Evolutionary conservation across 441 rosid species (phyloP).

Genomic region (Brassica hybrid): DNA sequence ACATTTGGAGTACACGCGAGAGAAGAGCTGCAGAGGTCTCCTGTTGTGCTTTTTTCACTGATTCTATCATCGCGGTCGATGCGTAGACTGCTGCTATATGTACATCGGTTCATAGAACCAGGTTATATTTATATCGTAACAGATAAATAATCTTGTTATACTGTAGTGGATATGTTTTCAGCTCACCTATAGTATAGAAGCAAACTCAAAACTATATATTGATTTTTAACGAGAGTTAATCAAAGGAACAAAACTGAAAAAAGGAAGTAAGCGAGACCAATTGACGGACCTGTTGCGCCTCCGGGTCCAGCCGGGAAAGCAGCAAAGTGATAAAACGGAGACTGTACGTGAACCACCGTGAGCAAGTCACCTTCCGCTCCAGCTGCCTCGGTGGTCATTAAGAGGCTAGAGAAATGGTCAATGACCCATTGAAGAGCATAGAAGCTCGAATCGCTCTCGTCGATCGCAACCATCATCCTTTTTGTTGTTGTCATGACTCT

Average conservation of each 20-base stretch:
- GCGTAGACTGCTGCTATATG: conserved; percentile 47
- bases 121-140: conserved; percentile 9
- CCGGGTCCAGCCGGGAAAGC: conserved; percentile 52
- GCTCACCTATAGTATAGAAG: neutral
- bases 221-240: neutral
- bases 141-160: neutral
- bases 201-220: neutral
- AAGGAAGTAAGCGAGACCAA: neutral
- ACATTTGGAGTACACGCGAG: conserved; percentile 56
- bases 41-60: conserved; percentile 59
- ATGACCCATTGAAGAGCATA: conserved; percentile 71
- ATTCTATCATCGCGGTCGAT: conserved; percentile 49
- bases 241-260: neutral
- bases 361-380: conserved; percentile 43
- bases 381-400: conserved; percentile 31
- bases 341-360: conserved; percentile 67
- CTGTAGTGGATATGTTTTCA: neutral
- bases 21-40: conserved; percentile 57
- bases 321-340: conserved; percentile 51
- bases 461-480: conserved; percentile 66
- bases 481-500: conserved; percentile 11
- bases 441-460: conserved; percentile 77
- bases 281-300: conserved; percentile 31
- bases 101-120: neutral
- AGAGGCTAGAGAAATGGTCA: conserved; percentile 45